Evolutionary conservation across 139 green algal species (phyloP).

Genomic region (Chlorella sp.): DNA sequence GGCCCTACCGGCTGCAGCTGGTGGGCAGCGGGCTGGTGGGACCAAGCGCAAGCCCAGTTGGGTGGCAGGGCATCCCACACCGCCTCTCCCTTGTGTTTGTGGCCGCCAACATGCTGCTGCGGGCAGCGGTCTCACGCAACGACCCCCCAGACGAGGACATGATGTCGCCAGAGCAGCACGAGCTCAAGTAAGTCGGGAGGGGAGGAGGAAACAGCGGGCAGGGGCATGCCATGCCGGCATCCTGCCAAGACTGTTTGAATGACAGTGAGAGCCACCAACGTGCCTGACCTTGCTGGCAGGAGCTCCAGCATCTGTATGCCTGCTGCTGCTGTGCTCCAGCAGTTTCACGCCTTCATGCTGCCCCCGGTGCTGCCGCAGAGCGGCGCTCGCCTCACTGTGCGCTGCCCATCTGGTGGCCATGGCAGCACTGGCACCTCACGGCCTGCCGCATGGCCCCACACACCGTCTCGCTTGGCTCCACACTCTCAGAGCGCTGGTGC

Average conservation of each 20-base stretch:
- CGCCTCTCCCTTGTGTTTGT: not conserved
- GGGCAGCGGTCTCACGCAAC: not conserved
- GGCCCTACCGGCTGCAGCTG: not conserved
- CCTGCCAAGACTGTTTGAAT: not conserved
- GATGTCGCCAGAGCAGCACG: not conserved
- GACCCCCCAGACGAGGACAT: not conserved
- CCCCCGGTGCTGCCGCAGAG: not conserved
- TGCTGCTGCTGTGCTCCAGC: no score
- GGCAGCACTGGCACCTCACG: not conserved
- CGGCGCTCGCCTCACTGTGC: not conserved
- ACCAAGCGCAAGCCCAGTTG: not conserved
- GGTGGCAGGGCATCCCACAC: not conserved
- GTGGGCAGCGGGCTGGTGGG: not conserved
- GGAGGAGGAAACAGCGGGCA: not conserved
- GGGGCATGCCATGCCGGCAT: not conserved
- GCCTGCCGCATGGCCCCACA: no score
- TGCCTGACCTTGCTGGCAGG: no score
- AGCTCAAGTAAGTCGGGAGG: not conserved
- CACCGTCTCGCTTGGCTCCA: not conserved
- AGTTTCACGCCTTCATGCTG: not conserved
- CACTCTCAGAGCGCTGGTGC: not conserved
- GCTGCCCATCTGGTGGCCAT: not conserved
- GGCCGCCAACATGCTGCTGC: not conserved
- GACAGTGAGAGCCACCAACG: no score
- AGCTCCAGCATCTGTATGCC: no score